Evolutionary conservation across 768 basidiomycete species (phyloP).

Genomic region (Neoboletus brunneissimus): DNA sequence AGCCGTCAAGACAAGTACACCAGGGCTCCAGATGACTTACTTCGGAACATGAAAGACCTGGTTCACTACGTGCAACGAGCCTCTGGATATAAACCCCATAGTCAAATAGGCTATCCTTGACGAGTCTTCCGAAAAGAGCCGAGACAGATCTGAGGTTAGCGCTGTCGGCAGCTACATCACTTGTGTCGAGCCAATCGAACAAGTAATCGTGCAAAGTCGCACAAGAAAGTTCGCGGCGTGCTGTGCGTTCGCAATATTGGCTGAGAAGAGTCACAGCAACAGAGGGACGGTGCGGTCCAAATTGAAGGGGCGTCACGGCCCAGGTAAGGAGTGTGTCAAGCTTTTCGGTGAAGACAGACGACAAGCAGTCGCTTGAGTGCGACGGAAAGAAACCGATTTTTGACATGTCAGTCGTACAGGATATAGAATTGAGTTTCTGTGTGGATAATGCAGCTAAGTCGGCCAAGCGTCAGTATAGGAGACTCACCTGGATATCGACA

Average conservation of each 20-base stretch:
- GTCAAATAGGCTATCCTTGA: slow-evolving; percentile 68
- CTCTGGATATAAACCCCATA: slow-evolving; percentile 75
- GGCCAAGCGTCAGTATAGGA: not conserved
- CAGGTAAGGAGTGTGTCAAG: slow-evolving; percentile 75
- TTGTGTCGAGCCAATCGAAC: slow-evolving; percentile 78
- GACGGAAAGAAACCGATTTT: slow-evolving; percentile 57
- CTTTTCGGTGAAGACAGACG: slow-evolving; percentile 56
- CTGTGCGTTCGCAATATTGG: slow-evolving; percentile 60
- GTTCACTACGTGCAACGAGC: slow-evolving; percentile 76
- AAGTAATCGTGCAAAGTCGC: slow-evolving; percentile 71
- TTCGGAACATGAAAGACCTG: slow-evolving; percentile 52
- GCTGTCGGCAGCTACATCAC: slow-evolving; percentile 54
- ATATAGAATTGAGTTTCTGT: slow-evolving; percentile 77
- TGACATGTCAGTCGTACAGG: slow-evolving; percentile 58
- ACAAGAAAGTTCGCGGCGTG: slow-evolving; percentile 57
- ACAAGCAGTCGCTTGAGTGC: slow-evolving; percentile 33
- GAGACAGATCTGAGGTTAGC: slow-evolving; percentile 60
- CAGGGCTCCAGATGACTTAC: slow-evolving; percentile 32
- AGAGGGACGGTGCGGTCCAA: slow-evolving; percentile 77
- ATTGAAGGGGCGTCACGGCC: slow-evolving; percentile 78
- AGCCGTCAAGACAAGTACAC: not conserved
- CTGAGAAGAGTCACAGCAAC: slow-evolving; percentile 69
- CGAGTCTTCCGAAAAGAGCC: slow-evolving; percentile 67
- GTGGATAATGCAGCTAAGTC: not conserved
- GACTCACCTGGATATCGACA: slow-evolving; percentile 45